A percentile compares a stretch with the other conserved stretches of the same genome.
These are phyloP conservation scores for Alternaria ventricosa DNA, from an alignment of 2,329 filamentous ascomycete species.

Conservation along the genomic window DNA sequence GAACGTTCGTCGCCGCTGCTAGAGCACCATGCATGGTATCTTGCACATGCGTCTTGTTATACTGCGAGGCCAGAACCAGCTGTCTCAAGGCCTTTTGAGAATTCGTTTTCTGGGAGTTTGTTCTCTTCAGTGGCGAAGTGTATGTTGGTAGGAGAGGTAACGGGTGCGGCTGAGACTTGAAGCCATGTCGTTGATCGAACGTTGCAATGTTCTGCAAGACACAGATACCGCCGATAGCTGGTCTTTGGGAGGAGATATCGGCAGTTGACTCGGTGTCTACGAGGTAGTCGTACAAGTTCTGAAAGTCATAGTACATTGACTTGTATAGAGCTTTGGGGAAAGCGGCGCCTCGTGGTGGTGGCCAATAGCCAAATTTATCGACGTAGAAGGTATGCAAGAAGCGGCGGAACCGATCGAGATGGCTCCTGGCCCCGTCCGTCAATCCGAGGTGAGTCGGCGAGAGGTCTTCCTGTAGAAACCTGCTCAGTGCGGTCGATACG, in stretches of 20 bases:
- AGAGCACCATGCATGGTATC: constrained; percentile 62
- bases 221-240: constrained; percentile 71
- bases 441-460: constrained; percentile 71
- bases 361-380: constrained; percentile 73
- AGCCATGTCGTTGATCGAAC: constrained; percentile 69
- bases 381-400: constrained; percentile 73
- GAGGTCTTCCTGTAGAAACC: constrained; percentile 74
- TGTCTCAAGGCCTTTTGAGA: constrained; percentile 45
- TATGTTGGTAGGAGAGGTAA: constrained; percentile 68
- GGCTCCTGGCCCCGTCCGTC: constrained; percentile 64
- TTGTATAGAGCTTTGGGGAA: constrained; percentile 67
- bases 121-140: constrained; percentile 36
- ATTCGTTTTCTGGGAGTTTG: constrained; percentile 40
- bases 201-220: constrained; percentile 70
- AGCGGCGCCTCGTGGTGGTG: constrained; percentile 60
- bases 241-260: constrained; percentile 58
- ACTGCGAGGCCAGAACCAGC: constrained; percentile 44
- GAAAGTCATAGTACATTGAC: constrained; percentile 72
- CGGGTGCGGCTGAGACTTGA: constrained; percentile 66
- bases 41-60: constrained; percentile 56
- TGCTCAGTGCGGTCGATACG: constrained; percentile 65
- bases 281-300: constrained; percentile 72
- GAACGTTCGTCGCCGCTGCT: constrained; percentile 56
- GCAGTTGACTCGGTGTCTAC: constrained; percentile 66
- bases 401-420: constrained; percentile 75